Evolutionary conservation across 306 rosid genomes (phyloP), one percentile per base, ranked within the genome.

Genomic region (Cucumis cinereus): DNA sequence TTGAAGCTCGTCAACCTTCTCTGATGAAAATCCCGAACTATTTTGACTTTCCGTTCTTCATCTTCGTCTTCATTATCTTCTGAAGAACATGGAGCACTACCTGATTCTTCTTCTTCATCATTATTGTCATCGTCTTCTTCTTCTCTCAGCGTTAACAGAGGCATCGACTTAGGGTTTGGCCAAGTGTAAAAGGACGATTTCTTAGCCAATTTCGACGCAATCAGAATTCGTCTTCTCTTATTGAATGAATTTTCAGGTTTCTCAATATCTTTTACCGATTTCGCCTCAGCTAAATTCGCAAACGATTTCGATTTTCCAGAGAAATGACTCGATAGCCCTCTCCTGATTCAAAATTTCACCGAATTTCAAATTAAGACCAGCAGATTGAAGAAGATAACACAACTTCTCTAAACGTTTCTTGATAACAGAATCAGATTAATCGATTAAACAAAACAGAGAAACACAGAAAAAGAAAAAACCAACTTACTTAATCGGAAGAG

Each of bases 271-370:
- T 81, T 84, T 16, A 86, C 77, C 11, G 28, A 33, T 30, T 49
- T 78, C 26, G 90, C 93, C 61, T 87, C 89, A 3, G 92, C 83
- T 59, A 94, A 81, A 82, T 88, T 90, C 45, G 87, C 81, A 52
- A 91, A 94, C 12, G 98, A 94, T 76, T 89, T 91, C 2, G 97
- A 94, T 90, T 92, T 94, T n/a, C 98, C 98, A 4, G 84, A 78
- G 54, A 90, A 94, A 68, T 91, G 87, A 66, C 81, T 83, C 4
- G 98, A 94, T 61, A 94, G 88, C 74, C 98, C 98, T 77, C 93
- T 89, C 88, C 98, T 94, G 92, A 50, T 72, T 23, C 8, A 28
- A 19, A 61, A 47, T 19, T 60, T 16, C 17, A 62, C 6, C 5
- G 0, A 20, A n/a, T 9, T 17, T 66, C 52, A 66, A 66, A 66